Percentiles rank a stretch among this genome's conserved stretches.
Evolutionary conservation across 164 flowering plant species (phyloP).

Genomic region (Taxillus chinensis): DNA sequence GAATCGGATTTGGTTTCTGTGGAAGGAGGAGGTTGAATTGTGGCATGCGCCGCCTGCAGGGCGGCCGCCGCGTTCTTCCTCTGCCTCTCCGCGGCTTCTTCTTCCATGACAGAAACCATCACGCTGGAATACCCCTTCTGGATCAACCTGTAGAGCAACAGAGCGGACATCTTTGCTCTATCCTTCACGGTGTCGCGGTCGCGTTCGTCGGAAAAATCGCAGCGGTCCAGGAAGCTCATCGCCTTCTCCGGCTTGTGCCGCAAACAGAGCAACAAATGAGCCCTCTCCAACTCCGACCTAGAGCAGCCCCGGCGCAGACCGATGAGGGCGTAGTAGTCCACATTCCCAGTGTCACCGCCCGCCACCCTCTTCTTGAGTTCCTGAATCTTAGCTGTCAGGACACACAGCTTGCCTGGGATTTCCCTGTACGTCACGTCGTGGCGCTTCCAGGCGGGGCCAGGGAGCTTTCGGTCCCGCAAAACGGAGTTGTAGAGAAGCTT

Average conservation of each 20-base stretch:
- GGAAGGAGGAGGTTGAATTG: constrained; percentile 11
- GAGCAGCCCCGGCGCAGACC: constrained; percentile 85
- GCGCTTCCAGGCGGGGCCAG: constrained; percentile 77
- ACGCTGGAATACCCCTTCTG: constrained; percentile 71
- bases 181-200: constrained; percentile 69
- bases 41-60: constrained; percentile 27
- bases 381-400: constrained; percentile 45
- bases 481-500: constrained; percentile 80
- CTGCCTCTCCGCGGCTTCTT: constrained; percentile 61
- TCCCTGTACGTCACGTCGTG: constrained; percentile 56
- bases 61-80: constrained; percentile 50
- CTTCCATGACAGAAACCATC: constrained; percentile 55
- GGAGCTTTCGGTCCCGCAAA: constrained; percentile 63
- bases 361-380: constrained; percentile 66
- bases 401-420: constrained; percentile 55
- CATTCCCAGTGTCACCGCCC: constrained; percentile 53
- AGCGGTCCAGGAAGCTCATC: constrained; percentile 50
- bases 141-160: constrained; percentile 64
- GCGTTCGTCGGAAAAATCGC: constrained; percentile 61
- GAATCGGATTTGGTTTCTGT: constrained; percentile 4
- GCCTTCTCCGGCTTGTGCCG: constrained; percentile 79
- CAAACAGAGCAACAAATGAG: constrained; percentile 57
- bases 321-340: constrained; percentile 71
- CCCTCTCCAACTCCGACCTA: constrained; percentile 76
- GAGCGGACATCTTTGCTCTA: constrained; percentile 70